Evolutionary conservation across 1,284 basidiomycete genomes (phyloP).

Genomic region (Entoloma clypeatum): DNA sequence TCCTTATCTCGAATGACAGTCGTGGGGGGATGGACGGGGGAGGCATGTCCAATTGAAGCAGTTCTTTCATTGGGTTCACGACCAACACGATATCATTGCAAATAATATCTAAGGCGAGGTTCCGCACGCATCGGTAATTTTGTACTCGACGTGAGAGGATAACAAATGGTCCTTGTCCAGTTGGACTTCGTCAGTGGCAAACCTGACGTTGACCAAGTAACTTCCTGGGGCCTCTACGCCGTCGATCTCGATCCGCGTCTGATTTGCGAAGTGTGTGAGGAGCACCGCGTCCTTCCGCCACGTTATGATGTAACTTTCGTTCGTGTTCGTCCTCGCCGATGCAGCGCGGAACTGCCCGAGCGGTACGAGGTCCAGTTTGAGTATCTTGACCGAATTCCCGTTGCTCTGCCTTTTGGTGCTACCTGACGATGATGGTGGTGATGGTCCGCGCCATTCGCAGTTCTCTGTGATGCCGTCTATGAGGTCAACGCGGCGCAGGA

Average conservation of each 20-base stretch:
- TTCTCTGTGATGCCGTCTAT: constrained; percentile 49
- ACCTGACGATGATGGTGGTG: not conserved
- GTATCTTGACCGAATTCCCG: constrained; percentile 24
- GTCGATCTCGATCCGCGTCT: constrained; percentile 41
- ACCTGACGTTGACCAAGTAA: constrained; percentile 47
- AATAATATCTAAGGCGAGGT: too few relatives aligned
- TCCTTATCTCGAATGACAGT: too few relatives aligned
- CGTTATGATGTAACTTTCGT: constrained; percentile 52
- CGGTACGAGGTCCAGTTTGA: constrained; percentile 50
- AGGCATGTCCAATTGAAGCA: too few relatives aligned
- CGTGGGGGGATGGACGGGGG: too few relatives aligned
- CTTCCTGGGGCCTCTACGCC: constrained; percentile 32
- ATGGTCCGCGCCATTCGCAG: constrained; percentile 25
- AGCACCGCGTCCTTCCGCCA: constrained; percentile 48
- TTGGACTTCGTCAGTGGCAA: constrained; percentile 55
- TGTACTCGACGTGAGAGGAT: constrained; percentile 12
- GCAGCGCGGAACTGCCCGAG: constrained; percentile 52
- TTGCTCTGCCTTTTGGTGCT: constrained; percentile 22
- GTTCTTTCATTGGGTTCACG: too few relatives aligned
- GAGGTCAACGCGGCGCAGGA: constrained; percentile 55
- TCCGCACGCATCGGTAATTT: constrained; percentile 16
- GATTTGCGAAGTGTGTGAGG: constrained; percentile 44
- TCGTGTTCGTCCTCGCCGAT: constrained; percentile 19
- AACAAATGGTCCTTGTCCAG: constrained; percentile 38
- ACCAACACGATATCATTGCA: too few relatives aligned